These are phyloP conservation scores for Daldinia caldariorum DNA, from an alignment of 495 filamentous ascomycete genomes.

Conservation along the genomic window DNA sequence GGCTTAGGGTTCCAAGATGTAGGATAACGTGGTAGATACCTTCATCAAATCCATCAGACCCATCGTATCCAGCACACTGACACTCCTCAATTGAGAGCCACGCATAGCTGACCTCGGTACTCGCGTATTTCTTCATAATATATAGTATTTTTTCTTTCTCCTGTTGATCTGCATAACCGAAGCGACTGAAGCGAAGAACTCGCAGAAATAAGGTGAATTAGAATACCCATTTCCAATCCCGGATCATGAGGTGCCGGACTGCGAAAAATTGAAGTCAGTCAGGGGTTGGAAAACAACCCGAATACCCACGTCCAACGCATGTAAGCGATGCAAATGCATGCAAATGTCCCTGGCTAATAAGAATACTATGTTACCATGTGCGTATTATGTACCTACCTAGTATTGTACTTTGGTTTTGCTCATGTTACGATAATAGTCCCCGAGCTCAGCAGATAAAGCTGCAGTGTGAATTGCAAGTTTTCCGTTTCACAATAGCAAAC, in stretches of 20 bases:
- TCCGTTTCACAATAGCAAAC: conserved; percentile 17
- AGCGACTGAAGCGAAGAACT: conserved; percentile 6
- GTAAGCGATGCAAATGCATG: background rate
- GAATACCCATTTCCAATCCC: background rate
- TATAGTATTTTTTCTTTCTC: background rate
- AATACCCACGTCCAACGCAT: background rate
- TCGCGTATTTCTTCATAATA: background rate
- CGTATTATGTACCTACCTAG: too few relatives aligned
- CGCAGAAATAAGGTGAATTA: background rate
- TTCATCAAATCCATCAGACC: background rate
- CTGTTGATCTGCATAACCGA: conserved; percentile 34
- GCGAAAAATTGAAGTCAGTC: background rate
- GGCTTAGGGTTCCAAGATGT: conserved; percentile 4
- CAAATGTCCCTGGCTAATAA: conserved; percentile 1
- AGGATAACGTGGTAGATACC: conserved; percentile 14
- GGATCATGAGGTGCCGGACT: background rate
- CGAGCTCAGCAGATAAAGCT: conserved; percentile 9
- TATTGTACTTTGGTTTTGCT: conserved; percentile 11
- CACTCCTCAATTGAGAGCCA: conserved; percentile 22
- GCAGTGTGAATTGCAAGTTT: conserved; percentile 11
- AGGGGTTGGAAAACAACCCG: background rate
- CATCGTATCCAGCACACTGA: too few relatives aligned
- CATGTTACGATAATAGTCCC: conserved; percentile 4
- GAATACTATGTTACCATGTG: too few relatives aligned
- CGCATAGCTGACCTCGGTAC: conserved; percentile 11